These are phyloP conservation scores for Posidonia australis DNA, from an alignment of 106 monocot species.

Conservation along the genomic window DNA sequence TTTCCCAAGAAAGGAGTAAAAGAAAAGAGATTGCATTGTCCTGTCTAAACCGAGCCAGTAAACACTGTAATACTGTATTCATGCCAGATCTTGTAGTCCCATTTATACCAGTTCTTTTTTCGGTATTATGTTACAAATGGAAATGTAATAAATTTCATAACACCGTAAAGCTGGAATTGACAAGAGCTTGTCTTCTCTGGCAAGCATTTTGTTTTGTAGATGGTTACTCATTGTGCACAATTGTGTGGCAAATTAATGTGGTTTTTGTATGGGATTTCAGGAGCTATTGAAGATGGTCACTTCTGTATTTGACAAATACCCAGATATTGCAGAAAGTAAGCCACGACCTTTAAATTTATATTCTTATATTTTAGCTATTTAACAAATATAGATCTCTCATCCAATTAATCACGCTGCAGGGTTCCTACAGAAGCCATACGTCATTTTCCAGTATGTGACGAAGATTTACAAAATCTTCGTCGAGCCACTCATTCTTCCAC, in stretches of 20 bases:
- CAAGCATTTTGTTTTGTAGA: neutral
- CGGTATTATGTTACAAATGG: too few species aligned
- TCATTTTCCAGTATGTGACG: conserved; percentile 11
- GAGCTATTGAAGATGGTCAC: conserved; percentile 34
- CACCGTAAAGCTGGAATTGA: too few species aligned
- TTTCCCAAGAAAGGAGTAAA: too few species aligned
- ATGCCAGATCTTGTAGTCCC: too few species aligned
- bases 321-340: conserved; percentile 42
- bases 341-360: neutral
- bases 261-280: conserved; percentile 27
- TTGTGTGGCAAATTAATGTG: neutral
- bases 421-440: conserved; percentile 40
- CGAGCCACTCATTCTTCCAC: conserved; percentile 44
- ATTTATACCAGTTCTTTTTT: too few species aligned
- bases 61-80: too few species aligned
- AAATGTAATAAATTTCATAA: too few species aligned
- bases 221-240: neutral
- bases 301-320: conserved; percentile 41
- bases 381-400: neutral
- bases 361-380: neutral
- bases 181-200: too few species aligned
- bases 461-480: conserved; percentile 33
- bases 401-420: conserved; percentile 20
- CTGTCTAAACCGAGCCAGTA: too few species aligned
- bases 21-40: too few species aligned